Evolutionary conservation across 306 rosid species (phyloP).

Genomic region (Inga leiocalycina): DNA sequence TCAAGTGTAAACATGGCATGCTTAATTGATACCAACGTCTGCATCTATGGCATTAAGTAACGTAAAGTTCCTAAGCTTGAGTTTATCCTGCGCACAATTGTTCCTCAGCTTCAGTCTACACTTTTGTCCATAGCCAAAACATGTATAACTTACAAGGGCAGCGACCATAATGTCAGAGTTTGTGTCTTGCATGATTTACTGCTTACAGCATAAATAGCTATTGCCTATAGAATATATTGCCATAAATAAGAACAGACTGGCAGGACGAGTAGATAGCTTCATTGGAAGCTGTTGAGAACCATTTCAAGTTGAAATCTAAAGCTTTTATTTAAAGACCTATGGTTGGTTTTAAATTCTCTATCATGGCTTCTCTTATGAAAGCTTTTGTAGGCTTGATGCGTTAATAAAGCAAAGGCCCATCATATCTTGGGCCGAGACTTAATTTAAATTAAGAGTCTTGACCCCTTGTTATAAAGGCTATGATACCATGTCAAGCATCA

Average conservation of each 20-base stretch:
- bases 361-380: neutral
- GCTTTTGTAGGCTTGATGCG: neutral
- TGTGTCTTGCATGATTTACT: slow-evolving; percentile 6
- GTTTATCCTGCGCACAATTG: neutral
- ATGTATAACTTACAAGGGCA: neutral
- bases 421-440: neutral
- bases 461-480: neutral
- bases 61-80: neutral
- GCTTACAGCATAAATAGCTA: neutral
- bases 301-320: neutral
- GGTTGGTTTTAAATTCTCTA: neutral
- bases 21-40: neutral
- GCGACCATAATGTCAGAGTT: slow-evolving; percentile 17
- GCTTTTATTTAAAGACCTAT: neutral
- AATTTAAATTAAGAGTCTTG: neutral
- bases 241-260: slow-evolving; percentile 15
- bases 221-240: neutral
- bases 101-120: neutral
- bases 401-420: neutral
- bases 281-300: neutral
- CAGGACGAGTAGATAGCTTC: slow-evolving; percentile 13
- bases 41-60: neutral
- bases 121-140: neutral
- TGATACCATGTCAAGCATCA: neutral
- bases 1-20: neutral